Conservation (phyloP, 495 filamentous ascomycete genomes). For the Trypethelium eluteriae region DNA sequence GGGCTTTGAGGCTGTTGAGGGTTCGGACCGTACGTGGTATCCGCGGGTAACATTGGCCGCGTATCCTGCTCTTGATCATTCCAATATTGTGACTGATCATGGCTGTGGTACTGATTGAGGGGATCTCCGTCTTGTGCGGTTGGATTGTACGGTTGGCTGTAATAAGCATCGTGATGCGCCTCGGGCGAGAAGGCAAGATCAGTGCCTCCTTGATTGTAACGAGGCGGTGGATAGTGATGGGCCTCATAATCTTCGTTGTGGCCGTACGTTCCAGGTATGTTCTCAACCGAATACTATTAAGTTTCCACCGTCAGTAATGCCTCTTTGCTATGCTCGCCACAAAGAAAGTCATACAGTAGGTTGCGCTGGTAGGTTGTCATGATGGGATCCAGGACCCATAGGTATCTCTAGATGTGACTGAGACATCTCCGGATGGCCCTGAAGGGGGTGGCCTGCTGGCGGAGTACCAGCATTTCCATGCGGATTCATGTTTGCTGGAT, state of each 20-base stretch:
- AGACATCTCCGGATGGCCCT: slow-evolving; percentile 51
- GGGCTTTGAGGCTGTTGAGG: slow-evolving; percentile 27
- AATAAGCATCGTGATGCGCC: slow-evolving; percentile 80
- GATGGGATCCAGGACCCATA: slow-evolving; percentile 46
- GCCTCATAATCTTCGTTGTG: slow-evolving; percentile 59
- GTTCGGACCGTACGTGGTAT: slow-evolving; percentile 50
- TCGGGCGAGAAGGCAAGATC: slow-evolving; percentile 74
- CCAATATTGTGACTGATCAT: slow-evolving; percentile 41
- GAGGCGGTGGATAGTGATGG: slow-evolving; percentile 31
- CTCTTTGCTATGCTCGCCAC: no score
- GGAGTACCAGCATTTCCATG: slow-evolving; percentile 48
- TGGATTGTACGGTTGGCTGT: slow-evolving; percentile 71
- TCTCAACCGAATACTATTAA: slow-evolving; percentile 67
- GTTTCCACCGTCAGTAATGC: slow-evolving; percentile 10
- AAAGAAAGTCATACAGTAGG: slow-evolving; percentile 67
- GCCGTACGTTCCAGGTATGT: slow-evolving; percentile 61
- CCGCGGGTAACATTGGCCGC: slow-evolving; percentile 53
- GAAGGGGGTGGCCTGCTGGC: slow-evolving; percentile 47
- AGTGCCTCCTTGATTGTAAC: slow-evolving; percentile 34
- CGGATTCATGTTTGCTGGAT: slow-evolving; percentile 45
- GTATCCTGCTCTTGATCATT: slow-evolving; percentile 49
- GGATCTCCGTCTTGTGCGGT: slow-evolving; percentile 51
- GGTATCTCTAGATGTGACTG: slow-evolving; percentile 54
- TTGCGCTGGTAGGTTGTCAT: slow-evolving; percentile 61
- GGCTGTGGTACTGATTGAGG: slow-evolving; percentile 41